These are phyloP conservation scores for Fomitopsis serialis DNA, from an alignment of 768 basidiomycete species.

Conservation along the genomic window DNA sequence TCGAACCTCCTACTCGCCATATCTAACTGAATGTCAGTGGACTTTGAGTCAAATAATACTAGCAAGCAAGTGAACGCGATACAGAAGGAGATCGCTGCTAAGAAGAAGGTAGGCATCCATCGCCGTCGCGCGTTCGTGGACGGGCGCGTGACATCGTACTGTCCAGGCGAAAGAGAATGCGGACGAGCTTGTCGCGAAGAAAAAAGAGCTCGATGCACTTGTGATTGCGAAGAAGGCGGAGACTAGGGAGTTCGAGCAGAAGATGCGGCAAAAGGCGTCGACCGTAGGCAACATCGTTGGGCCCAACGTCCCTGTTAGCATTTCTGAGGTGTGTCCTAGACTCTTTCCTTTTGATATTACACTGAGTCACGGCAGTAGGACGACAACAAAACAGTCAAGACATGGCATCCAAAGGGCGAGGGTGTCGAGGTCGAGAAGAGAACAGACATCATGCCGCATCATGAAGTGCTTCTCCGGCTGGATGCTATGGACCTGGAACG, in stretches of 20 bases:
- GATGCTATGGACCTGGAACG: constrained; percentile 97
- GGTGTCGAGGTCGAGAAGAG: constrained; percentile 66
- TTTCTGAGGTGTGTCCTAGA: constrained; percentile 66
- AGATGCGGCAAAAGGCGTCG: constrained; percentile 76
- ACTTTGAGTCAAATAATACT: constrained; percentile 75
- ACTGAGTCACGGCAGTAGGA: constrained; percentile 52
- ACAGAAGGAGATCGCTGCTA: constrained; percentile 91
- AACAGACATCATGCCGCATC: constrained; percentile 87
- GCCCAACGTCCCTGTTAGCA: constrained; percentile 76
- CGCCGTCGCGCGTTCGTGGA: neutral
- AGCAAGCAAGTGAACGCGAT: constrained; percentile 83
- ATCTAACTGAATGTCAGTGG: constrained; percentile 46
- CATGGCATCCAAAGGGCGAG: constrained; percentile 82
- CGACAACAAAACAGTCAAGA: constrained; percentile 77
- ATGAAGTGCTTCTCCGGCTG: constrained; percentile 89
- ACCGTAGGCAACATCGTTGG: constrained; percentile 92
- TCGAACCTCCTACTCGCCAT: constrained; percentile 11
- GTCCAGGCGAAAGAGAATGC: constrained; percentile 85
- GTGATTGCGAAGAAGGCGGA: constrained; percentile 74
- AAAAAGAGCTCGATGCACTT: constrained; percentile 80
- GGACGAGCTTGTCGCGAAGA: constrained; percentile 78
- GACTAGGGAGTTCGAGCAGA: constrained; percentile 66
- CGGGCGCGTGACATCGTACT: neutral
- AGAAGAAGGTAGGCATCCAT: constrained; percentile 72
- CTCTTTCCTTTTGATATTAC: too few relatives aligned